Percentiles rank a stretch among this genome's conserved stretches.
Conservation (phyloP, 2,329 filamentous ascomycete genomes). For the Aspergillus sp. region DNA sequence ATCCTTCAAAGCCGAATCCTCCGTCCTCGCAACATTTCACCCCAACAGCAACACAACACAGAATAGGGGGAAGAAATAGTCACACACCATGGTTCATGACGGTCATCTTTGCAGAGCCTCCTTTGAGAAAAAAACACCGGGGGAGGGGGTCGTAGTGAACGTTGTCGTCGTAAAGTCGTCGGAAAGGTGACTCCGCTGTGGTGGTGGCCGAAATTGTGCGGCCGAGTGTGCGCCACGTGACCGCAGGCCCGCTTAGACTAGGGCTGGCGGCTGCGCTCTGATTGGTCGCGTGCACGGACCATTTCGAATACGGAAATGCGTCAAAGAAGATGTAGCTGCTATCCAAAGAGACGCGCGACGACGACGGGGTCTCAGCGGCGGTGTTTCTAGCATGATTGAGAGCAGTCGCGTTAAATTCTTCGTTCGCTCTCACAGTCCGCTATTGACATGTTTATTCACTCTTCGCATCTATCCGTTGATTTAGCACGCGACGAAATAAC, state of each 20-base stretch:
- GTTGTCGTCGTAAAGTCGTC: conserved; percentile 15
- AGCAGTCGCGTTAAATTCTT: neutral
- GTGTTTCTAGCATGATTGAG: too few species aligned
- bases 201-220: conserved; percentile 14
- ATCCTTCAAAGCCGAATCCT: neutral
- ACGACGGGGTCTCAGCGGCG: too few species aligned
- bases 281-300: conserved; percentile 7
- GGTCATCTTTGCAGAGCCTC: conserved; percentile 24
- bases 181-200: conserved; percentile 7
- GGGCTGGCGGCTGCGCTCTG: conserved; percentile 2
- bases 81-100: conserved; percentile 24
- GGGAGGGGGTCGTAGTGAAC: conserved; percentile 11
- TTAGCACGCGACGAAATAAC: neutral
- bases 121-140: conserved; percentile 9
- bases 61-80: conserved; percentile 1
- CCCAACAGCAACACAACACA: conserved; percentile 2
- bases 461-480: neutral
- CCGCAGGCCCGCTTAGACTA: conserved; percentile 11
- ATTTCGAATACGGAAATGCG: too few species aligned
- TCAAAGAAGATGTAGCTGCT: too few species aligned
- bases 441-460: too few species aligned
- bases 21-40: conserved; percentile 2
- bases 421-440: neutral
- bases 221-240: conserved; percentile 25
- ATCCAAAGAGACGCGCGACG: too few species aligned